Base-by-base conservation (phyloP, 225 moss, liverwort and hornwort genomes). In the Pseudisothecium myosuroides region DNA sequence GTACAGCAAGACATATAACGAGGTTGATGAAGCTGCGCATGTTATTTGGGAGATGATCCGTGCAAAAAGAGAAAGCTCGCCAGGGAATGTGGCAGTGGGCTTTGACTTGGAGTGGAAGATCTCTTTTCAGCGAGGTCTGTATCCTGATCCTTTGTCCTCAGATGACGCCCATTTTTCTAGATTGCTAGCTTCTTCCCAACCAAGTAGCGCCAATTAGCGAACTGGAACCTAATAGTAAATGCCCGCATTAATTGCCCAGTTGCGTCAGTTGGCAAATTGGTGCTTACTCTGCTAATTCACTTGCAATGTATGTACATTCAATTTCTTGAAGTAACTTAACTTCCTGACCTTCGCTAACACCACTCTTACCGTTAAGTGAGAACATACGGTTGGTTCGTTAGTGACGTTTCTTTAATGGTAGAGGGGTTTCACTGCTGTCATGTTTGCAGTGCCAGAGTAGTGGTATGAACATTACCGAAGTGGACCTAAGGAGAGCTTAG, bases 91-190 rank as follows among this genome's bases (percentile, higher is more conserved):
- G 76, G 92, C 90, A 75, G 93, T 96, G 73, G 96, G 96, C 52
- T 95, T 96, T 81, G 96, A 96, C 89, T 89, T 95, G 79, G 96
- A 96, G 91, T 96, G 96, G 96, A 96, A 88, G 85, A 85, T 90
- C 77, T 91, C 93, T 26, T 96, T 96, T 82, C 89, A 93, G 86
- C 90, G 91, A 93, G 96, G 96, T 92, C 69, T 60, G 23, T 43
- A 54, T 88, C 37, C 49, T 85, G 56, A 87, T 89, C 36, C 86
- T 73, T 60, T 85, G 50, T 54, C 83, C 49, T 66, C 34, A 26
- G 18, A 36, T 60, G 85, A n/a, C 12, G 32, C 39, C 63, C 56
- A 5, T 21, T 36, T 55, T 78, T 31, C 26, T 84, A 84, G 52
- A 50, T 85, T 88, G 31, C 81, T 83, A 52, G 39, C 41, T 45